Evolutionary conservation across 805 yeast species (phyloP), one percentile per base, ranked within the genome.

Genomic region (Metschnikowia rubicola): DNA sequence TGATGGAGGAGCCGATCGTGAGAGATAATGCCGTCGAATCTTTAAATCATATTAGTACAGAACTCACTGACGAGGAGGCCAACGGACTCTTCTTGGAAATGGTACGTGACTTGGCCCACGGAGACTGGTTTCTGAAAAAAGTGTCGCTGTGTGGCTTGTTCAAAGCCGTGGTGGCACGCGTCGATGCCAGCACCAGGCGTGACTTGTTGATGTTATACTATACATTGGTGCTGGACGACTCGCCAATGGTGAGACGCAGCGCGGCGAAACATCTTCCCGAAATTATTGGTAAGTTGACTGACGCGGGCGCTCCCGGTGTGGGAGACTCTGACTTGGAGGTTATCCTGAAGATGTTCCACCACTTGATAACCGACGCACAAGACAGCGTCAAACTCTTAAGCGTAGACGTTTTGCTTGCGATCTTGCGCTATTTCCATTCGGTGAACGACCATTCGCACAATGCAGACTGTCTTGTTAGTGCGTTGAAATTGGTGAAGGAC

Each of bases 191-290:
- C 2, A 65, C 74, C 36, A 75, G 92, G 64, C 76, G 75, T 37
- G 83, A 81, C 41, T 72, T 94, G 49, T 74, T 90, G 52, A 74
- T 77, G 35, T 68, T 84, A 37, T 92, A 84, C 66, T 73, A 80
- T 49, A 86, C 83, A 55, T 74, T 94, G 56, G 80, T 87, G 41
- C 79, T 78, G 54, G 98, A 94, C 66, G 99, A 94, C 49, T 88
- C 96, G 15, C 99, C 99, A 51, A 90, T 94, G 97, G 98, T 94
- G 17, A 83, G 96, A 67, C 84, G 97, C 63, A 86, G 96, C 9
- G 95, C 97, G 12, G 98, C 96, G 7, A 80, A 81, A 36, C 80
- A 86, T 60, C 77, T 94, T 56, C 97, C 99, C 3, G 72, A 66
- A 33, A 70, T 92, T 46, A 80, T 92, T 53, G 81, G 83, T 54